A percentile compares a stretch with the other conserved stretches of the same genome.
Conservation (phyloP, 2,329 filamentous ascomycete genomes). For the Aspergillus pseudoviridinutans region DNA sequence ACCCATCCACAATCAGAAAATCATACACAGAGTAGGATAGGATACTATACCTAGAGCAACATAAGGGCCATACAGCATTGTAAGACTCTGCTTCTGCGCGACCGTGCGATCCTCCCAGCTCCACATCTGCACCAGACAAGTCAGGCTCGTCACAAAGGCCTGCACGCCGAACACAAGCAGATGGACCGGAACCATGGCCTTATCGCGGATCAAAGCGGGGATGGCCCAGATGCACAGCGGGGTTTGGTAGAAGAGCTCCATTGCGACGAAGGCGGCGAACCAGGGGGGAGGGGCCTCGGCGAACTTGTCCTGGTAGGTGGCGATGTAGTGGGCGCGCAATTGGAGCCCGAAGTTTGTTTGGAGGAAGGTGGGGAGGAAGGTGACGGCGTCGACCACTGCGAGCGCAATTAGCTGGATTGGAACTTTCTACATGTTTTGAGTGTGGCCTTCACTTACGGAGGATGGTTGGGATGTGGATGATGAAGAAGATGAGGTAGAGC, state of each 20-base stretch:
- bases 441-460: constrained; percentile 43
- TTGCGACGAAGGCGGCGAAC: constrained; percentile 55
- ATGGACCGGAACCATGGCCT: constrained; percentile 56
- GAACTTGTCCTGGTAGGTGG: constrained; percentile 60
- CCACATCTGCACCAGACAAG: constrained; percentile 59
- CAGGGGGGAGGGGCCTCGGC: constrained; percentile 49
- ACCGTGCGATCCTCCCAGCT: constrained; percentile 49
- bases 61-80: constrained; percentile 56
- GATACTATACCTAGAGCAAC: constrained; percentile 48
- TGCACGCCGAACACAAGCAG: constrained; percentile 58
- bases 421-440: background rate
- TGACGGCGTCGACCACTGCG: constrained; percentile 55
- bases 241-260: constrained; percentile 59
- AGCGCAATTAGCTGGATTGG: background rate
- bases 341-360: constrained; percentile 47
- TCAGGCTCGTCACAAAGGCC: constrained; percentile 58
- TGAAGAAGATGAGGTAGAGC: constrained; percentile 56
- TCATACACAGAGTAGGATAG: background rate
- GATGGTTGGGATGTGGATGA: constrained; percentile 59
- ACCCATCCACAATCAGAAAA: background rate
- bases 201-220: constrained; percentile 50
- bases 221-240: constrained; percentile 60
- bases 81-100: constrained; percentile 48
- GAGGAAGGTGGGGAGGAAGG: constrained; percentile 53
- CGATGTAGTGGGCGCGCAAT: constrained; percentile 56